Evolutionary conservation across 306 rosid genomes (phyloP).

Genomic region (Fragaria vesca): DNA sequence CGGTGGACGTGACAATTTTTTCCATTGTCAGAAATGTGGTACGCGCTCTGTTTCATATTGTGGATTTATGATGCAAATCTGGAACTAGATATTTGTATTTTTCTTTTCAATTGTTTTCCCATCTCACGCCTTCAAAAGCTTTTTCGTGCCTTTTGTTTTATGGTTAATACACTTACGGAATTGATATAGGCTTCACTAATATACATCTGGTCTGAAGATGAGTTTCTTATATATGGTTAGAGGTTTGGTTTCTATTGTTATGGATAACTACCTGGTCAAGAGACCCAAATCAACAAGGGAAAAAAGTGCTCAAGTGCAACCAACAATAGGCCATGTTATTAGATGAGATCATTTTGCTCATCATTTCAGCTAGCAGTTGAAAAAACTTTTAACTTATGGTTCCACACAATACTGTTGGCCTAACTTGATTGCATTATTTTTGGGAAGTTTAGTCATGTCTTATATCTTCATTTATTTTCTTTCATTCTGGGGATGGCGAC

Average conservation of each 20-base stretch:
- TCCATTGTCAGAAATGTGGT: conserved; percentile 72
- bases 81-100: not conserved
- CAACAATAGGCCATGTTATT: not conserved
- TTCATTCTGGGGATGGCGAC: not conserved
- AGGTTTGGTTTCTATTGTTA: not conserved
- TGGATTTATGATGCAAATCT: not conserved
- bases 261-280: not conserved
- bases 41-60: conserved; percentile 21
- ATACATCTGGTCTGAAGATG: not conserved
- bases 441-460: not conserved
- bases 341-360: not conserved
- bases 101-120: not conserved
- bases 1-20: conserved; percentile 57
- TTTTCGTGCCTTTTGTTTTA: not conserved
- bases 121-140: not conserved
- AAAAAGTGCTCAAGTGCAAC: not conserved
- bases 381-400: not conserved
- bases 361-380: not conserved
- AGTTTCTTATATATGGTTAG: not conserved
- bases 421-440: not conserved
- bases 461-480: not conserved
- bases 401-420: not conserved
- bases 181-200: not conserved
- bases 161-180: not conserved
- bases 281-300: not conserved